A percentile compares a stretch with the other conserved stretches of the same genome.
These are phyloP conservation scores for Dictyostelium discoideum DNA, from an alignment of 78 protist species.

Conservation along the genomic window DNA sequence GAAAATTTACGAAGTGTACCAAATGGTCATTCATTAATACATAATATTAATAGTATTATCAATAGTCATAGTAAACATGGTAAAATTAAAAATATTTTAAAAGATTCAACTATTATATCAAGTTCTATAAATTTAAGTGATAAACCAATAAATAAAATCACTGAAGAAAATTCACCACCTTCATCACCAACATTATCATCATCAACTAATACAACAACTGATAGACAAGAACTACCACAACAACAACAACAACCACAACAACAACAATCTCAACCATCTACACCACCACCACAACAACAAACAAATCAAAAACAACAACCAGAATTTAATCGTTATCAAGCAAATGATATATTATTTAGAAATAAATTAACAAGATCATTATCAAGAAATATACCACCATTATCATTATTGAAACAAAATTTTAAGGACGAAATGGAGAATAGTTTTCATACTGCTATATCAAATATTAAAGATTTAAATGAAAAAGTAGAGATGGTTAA, in stretches of 20 bases:
- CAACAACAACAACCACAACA: not conserved
- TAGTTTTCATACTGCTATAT: not conserved
- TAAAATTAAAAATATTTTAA: not conserved
- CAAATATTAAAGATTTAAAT: not conserved
- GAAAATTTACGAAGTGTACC: conserved; percentile 1
- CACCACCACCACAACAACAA: not conserved
- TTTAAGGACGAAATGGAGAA: not conserved
- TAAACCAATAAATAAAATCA: not conserved
- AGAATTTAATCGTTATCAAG: not conserved
- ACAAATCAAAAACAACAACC: not conserved
- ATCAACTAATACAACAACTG: not conserved
- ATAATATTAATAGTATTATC: not conserved
- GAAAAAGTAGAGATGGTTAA: not conserved
- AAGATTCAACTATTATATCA: not conserved
- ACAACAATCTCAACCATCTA: not conserved
- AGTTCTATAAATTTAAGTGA: not conserved
- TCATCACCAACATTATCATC: not conserved
- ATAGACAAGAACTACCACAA: not conserved
- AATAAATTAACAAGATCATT: conserved; percentile 12
- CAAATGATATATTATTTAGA: not conserved
- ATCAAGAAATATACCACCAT: conserved; percentile 18
- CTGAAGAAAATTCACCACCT: not conserved
- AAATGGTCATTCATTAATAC: conserved; percentile 8
- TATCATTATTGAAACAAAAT: conserved; percentile 2
- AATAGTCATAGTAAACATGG: conserved; percentile 11